Conservation (phyloP, 225 moss, liverwort and hornwort species). For the Pseudoscleropodium purum region DNA sequence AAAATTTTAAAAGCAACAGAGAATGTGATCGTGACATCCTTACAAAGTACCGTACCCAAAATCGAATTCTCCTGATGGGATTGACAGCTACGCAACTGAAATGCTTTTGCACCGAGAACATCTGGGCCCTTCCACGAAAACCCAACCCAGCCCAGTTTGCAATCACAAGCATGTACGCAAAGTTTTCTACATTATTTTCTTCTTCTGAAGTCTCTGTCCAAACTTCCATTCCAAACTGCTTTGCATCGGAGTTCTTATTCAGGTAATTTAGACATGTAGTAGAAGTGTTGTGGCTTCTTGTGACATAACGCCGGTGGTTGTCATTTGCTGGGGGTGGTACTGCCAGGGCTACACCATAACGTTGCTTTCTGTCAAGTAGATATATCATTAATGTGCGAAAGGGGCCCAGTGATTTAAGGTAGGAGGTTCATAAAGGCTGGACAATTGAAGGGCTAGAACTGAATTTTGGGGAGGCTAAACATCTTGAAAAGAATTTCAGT, state of each 20-base stretch:
- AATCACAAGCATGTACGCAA: neutral
- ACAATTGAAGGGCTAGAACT: too few species aligned
- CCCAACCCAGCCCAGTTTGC: neutral
- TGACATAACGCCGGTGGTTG: neutral
- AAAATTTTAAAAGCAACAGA: neutral
- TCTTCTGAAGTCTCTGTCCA: neutral
- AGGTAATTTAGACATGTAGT: neutral
- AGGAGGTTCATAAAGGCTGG: too few species aligned
- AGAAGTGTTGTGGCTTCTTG: neutral
- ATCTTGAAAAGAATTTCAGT: too few species aligned
- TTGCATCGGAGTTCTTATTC: neutral
- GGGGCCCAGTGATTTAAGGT: too few species aligned
- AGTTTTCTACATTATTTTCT: neutral
- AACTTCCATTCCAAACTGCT: neutral
- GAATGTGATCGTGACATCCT: neutral
- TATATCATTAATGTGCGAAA: too few species aligned
- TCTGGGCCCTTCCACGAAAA: too few species aligned
- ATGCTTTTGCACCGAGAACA: neutral
- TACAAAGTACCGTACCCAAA: neutral
- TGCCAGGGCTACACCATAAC: too few species aligned
- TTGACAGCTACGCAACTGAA: too few species aligned
- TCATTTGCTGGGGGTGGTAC: neutral
- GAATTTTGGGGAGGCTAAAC: too few species aligned
- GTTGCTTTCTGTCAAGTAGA: too few species aligned
- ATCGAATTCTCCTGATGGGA: neutral